phyloP scores from a whole-genome alignment of 164 flowering plant species.

The Nymphaea thermarum region DNA sequence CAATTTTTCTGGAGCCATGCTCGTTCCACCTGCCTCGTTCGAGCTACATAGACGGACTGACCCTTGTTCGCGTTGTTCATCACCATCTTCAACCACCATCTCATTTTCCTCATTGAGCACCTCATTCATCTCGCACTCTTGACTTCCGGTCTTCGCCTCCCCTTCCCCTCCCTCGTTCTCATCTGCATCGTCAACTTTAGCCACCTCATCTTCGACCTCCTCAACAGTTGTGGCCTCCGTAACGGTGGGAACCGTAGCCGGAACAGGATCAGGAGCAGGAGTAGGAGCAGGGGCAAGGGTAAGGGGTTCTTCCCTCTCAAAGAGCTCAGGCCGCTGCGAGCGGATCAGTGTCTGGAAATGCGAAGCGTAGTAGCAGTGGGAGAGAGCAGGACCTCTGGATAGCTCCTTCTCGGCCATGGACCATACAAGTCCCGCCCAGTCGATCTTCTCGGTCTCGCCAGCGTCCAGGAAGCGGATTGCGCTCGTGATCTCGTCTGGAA shows the following conservation, averaged over 20 bases:
- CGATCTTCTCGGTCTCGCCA: slow-evolving; percentile 65
- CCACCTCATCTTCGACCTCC: slow-evolving; percentile 8
- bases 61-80: slow-evolving; percentile 11
- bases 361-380: slow-evolving; percentile 47
- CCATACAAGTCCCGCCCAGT: slow-evolving; percentile 81
- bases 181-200: slow-evolving; percentile 11
- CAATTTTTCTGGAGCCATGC: slow-evolving; percentile 18
- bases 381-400: slow-evolving; percentile 11
- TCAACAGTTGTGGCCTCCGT: neutral
- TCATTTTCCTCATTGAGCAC: neutral
- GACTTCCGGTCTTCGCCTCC: neutral
- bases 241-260: neutral
- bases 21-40: slow-evolving; percentile 14
- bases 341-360: slow-evolving; percentile 76
- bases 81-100: neutral
- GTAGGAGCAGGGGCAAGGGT: neutral
- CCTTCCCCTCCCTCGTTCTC: slow-evolving; percentile 14
- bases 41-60: slow-evolving; percentile 33
- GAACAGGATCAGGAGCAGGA: no score
- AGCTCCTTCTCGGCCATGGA: slow-evolving; percentile 91
- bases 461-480: slow-evolving; percentile 37
- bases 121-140: neutral
- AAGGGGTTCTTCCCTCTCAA: slow-evolving; percentile 5
- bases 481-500: slow-evolving; percentile 42
- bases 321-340: slow-evolving; percentile 34